phyloP scores from a whole-genome alignment of 106 monocot species.

The Gastrodia elata region DNA sequence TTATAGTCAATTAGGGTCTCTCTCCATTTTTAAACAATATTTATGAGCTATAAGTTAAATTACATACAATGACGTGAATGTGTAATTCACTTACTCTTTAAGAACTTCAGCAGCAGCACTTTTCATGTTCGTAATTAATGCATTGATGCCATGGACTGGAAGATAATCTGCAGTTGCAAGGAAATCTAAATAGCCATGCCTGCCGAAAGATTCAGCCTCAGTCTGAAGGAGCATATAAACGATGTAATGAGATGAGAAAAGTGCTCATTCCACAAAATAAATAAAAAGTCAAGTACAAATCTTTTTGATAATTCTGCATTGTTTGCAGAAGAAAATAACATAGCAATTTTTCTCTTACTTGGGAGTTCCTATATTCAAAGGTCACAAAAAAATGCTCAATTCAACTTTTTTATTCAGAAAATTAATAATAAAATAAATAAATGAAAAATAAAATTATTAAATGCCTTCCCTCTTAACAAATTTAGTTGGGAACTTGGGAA shows the following conservation, averaged over 20 bases:
- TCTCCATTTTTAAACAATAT: neutral
- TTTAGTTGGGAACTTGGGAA: too few species aligned
- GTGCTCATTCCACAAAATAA: neutral
- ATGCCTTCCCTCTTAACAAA: too few species aligned
- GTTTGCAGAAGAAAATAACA: too few species aligned
- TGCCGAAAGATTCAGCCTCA: constrained; percentile 39
- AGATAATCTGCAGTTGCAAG: constrained; percentile 89
- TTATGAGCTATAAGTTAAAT: neutral
- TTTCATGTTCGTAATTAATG: constrained; percentile 63
- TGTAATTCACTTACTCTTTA: constrained; percentile 48
- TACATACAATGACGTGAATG: neutral
- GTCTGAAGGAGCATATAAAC: constrained; percentile 26
- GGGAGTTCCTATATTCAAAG: too few species aligned
- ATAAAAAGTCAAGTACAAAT: neutral
- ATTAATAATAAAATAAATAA: too few species aligned
- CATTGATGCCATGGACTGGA: constrained; percentile 46
- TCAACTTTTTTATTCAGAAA: too few species aligned
- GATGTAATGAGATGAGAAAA: neutral
- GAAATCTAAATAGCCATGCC: constrained; percentile 58
- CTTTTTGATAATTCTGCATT: neutral
- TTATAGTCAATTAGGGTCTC: too few species aligned
- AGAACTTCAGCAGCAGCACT: constrained; percentile 50
- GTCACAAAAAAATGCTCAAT: too few species aligned
- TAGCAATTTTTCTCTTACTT: too few species aligned
- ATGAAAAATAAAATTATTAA: too few species aligned